Evolutionary conservation across 1,284 basidiomycete genomes (phyloP).

Genomic region (Puccinia polysora): DNA sequence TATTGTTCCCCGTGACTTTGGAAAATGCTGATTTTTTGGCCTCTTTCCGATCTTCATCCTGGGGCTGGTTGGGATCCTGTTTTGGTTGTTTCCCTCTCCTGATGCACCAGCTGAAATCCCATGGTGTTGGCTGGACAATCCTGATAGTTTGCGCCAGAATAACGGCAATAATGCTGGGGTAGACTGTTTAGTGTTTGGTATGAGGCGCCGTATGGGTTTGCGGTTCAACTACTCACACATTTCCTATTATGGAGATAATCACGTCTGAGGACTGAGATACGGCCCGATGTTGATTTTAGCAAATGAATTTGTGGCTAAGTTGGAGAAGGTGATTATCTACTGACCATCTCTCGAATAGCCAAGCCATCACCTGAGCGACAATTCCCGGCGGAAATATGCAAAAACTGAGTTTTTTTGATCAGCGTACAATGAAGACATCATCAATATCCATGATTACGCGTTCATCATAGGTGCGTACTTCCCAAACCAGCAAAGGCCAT

Average conservation of each 20-base stretch:
- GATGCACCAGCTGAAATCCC: slow-evolving; percentile 10
- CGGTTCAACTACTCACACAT: slow-evolving; percentile 16
- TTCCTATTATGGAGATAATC: slow-evolving; percentile 40
- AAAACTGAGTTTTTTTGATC: slow-evolving; percentile 11
- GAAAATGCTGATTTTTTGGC: neutral
- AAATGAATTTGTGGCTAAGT: neutral
- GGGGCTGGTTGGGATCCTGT: neutral
- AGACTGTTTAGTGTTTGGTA: neutral
- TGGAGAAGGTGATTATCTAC: neutral
- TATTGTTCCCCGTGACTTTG: neutral
- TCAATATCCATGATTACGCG: neutral
- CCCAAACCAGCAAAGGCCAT: slow-evolving; percentile 33
- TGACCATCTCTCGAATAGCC: slow-evolving; percentile 37
- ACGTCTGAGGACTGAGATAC: slow-evolving; percentile 32
- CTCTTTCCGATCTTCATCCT: neutral
- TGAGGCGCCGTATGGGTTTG: no score
- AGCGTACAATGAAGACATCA: neutral
- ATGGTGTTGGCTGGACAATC: slow-evolving; percentile 29
- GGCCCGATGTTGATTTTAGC: neutral
- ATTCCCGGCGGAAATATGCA: slow-evolving; percentile 39
- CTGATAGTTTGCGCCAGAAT: slow-evolving; percentile 37
- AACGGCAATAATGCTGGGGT: slow-evolving; percentile 13
- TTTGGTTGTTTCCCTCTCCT: neutral
- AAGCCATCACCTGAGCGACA: slow-evolving; percentile 31
- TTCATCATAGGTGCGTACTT: slow-evolving; percentile 1